These are phyloP conservation scores for Spencermartinsiella ligniputridi DNA, from an alignment of 1,139 yeast genomes.

Conservation along the genomic window DNA sequence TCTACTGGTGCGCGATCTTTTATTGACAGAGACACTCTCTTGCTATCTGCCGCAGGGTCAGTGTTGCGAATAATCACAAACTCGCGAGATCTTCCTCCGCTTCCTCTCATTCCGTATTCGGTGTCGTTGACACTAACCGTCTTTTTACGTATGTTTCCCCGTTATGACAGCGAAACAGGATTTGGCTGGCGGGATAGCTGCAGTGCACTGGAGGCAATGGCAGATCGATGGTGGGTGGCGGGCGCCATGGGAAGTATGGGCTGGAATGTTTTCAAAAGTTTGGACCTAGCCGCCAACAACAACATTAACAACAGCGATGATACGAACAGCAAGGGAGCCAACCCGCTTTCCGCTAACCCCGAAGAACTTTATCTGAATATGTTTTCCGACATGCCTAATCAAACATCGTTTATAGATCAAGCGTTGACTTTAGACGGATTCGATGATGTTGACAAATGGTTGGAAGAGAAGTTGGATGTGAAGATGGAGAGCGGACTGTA, in stretches of 20 bases:
- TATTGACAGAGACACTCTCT: slow-evolving; percentile 14
- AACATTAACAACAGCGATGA: not conserved
- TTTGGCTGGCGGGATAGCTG: slow-evolving; percentile 31
- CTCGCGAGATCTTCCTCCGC: slow-evolving; percentile 26
- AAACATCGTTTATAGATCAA: slow-evolving; percentile 34
- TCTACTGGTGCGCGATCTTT: slow-evolving; percentile 6
- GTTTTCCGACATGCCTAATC: slow-evolving; percentile 36
- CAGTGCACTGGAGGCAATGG: slow-evolving; percentile 27
- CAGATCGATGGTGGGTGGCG: slow-evolving; percentile 37
- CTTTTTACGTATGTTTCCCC: slow-evolving; percentile 32
- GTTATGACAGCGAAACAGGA: slow-evolving; percentile 28
- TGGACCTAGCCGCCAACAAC: slow-evolving; percentile 6
- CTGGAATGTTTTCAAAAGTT: slow-evolving; percentile 28
- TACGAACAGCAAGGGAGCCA: not conserved
- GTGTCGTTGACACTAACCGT: slow-evolving; percentile 34
- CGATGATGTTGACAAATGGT: slow-evolving; percentile 26
- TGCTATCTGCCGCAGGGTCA: slow-evolving; percentile 31
- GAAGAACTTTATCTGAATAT: slow-evolving; percentile 32
- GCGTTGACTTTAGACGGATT: slow-evolving; percentile 29
- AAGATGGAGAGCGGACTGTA: not conserved
- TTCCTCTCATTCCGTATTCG: slow-evolving; percentile 34
- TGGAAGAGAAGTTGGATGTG: slow-evolving; percentile 19
- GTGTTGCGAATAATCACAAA: slow-evolving; percentile 28
- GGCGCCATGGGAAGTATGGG: slow-evolving; percentile 38
- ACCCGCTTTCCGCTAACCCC: slow-evolving; percentile 8